Evolutionary conservation across 2,329 filamentous ascomycete species (phyloP).

Genomic region (Conoideocrella luteorostrata): DNA sequence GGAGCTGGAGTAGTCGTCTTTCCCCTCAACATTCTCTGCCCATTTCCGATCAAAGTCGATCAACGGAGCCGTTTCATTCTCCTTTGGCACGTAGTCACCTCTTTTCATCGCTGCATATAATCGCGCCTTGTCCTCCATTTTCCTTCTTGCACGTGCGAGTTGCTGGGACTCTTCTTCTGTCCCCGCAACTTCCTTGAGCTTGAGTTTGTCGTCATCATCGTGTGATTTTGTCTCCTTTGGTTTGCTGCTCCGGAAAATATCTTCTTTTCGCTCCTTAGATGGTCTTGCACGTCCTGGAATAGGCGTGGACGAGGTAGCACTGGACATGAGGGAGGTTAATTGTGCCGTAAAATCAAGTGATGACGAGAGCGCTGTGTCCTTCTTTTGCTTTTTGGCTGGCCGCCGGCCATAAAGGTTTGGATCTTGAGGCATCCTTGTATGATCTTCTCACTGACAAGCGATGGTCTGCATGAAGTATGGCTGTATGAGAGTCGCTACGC

Average conservation of each 20-base stretch:
- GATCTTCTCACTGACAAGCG: too few species aligned
- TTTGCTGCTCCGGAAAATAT: slow-evolving; percentile 34
- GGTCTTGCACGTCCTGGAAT: slow-evolving; percentile 39
- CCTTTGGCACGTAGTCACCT: slow-evolving; percentile 69
- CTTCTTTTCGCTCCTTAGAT: slow-evolving; percentile 37
- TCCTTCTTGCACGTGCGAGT: slow-evolving; percentile 64
- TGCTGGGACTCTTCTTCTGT: slow-evolving; percentile 60
- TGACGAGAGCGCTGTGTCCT: slow-evolving; percentile 63
- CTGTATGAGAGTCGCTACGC: too few species aligned
- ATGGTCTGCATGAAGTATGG: not conserved
- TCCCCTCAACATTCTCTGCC: slow-evolving; percentile 60
- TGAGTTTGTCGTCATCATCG: slow-evolving; percentile 47
- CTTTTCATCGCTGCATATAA: slow-evolving; percentile 86
- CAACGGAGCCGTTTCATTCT: slow-evolving; percentile 59
- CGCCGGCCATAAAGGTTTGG: slow-evolving; percentile 71
- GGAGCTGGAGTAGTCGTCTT: slow-evolving; percentile 52
- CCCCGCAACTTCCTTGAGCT: slow-evolving; percentile 45
- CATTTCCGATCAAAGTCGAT: slow-evolving; percentile 97
- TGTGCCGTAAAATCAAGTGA: slow-evolving; percentile 84
- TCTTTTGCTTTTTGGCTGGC: slow-evolving; percentile 61
- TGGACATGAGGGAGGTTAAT: slow-evolving; percentile 72
- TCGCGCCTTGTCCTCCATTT: slow-evolving; percentile 85
- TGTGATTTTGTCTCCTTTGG: slow-evolving; percentile 21
- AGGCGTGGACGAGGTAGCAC: slow-evolving; percentile 34
- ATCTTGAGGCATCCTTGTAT: slow-evolving; percentile 61